Conservation (phyloP, 108 stramenopile species). For the Cyclotella baltica region DNA sequence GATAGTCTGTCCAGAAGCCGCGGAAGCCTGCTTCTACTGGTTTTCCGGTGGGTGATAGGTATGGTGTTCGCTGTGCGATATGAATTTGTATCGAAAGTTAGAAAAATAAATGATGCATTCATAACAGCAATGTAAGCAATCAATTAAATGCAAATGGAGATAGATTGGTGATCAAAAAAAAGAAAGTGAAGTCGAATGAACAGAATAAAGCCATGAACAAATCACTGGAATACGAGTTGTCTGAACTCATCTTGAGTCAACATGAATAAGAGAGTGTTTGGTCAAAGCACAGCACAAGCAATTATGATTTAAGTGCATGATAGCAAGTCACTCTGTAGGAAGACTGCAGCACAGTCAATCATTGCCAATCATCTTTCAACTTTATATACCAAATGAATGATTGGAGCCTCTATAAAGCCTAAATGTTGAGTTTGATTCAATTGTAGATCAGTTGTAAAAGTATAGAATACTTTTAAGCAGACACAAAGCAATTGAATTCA, state of each 20-base stretch:
- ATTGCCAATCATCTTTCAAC: not conserved
- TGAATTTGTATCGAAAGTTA: not conserved
- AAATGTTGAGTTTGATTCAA: too few relatives aligned
- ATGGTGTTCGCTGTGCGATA: slow-evolving; percentile 51
- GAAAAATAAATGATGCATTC: too few relatives aligned
- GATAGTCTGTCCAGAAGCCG: slow-evolving; percentile 97
- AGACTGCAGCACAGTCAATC: not conserved
- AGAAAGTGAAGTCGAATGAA: not conserved
- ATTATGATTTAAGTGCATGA: not conserved
- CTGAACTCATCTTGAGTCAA: too few relatives aligned
- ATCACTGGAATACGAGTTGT: too few relatives aligned
- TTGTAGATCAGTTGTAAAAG: too few relatives aligned
- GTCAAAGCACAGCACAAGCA: not conserved
- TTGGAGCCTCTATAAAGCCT: too few relatives aligned
- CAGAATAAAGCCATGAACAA: not conserved
- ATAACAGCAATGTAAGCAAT: too few relatives aligned
- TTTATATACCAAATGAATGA: not conserved
- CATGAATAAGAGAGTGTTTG: too few relatives aligned
- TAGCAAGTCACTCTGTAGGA: not conserved
- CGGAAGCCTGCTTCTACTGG: slow-evolving; percentile 86
- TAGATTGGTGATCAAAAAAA: not conserved
- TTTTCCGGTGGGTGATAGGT: slow-evolving; percentile 74
- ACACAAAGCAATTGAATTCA: too few relatives aligned
- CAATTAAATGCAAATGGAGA: not conserved
- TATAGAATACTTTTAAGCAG: too few relatives aligned